Evolutionary conservation across 352 stramenopile species (phyloP), one percentile per base, ranked within the genome.

Genomic region (Aphanomyces invadans): DNA sequence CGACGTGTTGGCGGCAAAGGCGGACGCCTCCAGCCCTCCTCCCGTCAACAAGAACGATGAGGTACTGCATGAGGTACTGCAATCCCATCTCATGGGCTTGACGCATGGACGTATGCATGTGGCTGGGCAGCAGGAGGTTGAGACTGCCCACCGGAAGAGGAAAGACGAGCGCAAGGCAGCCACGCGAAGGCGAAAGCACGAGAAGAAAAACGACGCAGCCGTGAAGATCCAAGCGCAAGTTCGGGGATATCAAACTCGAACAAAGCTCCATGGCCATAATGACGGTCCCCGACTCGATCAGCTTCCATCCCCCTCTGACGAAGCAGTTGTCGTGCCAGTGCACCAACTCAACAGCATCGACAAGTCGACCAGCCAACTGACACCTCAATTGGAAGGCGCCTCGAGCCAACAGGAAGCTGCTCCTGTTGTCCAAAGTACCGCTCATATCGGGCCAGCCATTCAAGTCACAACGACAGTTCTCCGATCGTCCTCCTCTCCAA

Each of bases 201-300:
- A 67, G 19, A 67, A 57, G 49, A 32, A 65, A 52, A 12, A 28
- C 21, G 19, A 49, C 10, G 60, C 60, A 11, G 60, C 60, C 9
- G 29, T 31, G 19, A 67, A 67, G 32, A 67, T 67, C 36, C 60
- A 67, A 42, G 26, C 60, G 5, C 60, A 57, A 15, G 60, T 67
- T 21, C 60, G 60, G 19, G 60, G 60, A 10, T 12, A 23, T 4
- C 60, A 67, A 57, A 23, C 42, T 21, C 60, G 59, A 29, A 1
- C n/a, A 10, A 3, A 54, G 15, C 46, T 15, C 46, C 26, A 10
- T 2, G 7, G 36, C n/a, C n/a, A n/a, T n/a, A n/a, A n/a, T n/a
- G n/a, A n/a, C 15, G 36, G 36, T 15, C 36, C 36, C 36, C 36
- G 36, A 42, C 15, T 42, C 7, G 36, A 42, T 15, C 36, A 42